Evolutionary conservation across 108 stramenopile species (phyloP).

Genomic region (Mediolabrus comicus): DNA sequence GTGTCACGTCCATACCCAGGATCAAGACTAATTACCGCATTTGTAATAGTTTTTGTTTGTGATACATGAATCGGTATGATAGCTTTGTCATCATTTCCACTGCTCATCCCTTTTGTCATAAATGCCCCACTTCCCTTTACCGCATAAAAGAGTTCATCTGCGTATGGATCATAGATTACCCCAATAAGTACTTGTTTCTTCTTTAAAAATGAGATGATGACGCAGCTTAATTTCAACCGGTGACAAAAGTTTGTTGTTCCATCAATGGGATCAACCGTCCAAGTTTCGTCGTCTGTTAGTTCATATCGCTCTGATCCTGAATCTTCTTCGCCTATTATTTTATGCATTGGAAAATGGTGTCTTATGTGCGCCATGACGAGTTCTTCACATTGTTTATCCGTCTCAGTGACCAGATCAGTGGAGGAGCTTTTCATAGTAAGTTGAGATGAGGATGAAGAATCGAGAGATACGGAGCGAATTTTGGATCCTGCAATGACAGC

Average conservation of each 20-base stretch:
- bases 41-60: not conserved
- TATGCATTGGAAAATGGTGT: too few relatives aligned
- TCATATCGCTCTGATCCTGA: too few relatives aligned
- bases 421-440: too few relatives aligned
- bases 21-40: slow-evolving; percentile 22
- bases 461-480: too few relatives aligned
- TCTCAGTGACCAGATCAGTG: too few relatives aligned
- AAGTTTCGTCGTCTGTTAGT: too few relatives aligned
- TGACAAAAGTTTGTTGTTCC: slow-evolving; percentile 74
- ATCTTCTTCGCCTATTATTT: too few relatives aligned
- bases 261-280: slow-evolving; percentile 66
- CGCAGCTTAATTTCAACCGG: slow-evolving; percentile 53
- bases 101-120: slow-evolving; percentile 28
- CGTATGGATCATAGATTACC: slow-evolving; percentile 54
- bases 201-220: slow-evolving; percentile 45
- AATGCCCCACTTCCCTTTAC: slow-evolving; percentile 36
- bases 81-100: too few relatives aligned
- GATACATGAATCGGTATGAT: slow-evolving; percentile 13
- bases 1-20: slow-evolving; percentile 25
- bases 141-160: slow-evolving; percentile 51
- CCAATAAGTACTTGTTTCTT: slow-evolving; percentile 38
- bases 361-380: too few relatives aligned
- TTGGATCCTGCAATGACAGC: too few relatives aligned
- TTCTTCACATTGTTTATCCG: too few relatives aligned
- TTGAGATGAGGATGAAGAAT: too few relatives aligned